These are phyloP conservation scores for Thozetella sp. DNA, from an alignment of 495 filamentous ascomycete genomes.

Conservation along the genomic window DNA sequence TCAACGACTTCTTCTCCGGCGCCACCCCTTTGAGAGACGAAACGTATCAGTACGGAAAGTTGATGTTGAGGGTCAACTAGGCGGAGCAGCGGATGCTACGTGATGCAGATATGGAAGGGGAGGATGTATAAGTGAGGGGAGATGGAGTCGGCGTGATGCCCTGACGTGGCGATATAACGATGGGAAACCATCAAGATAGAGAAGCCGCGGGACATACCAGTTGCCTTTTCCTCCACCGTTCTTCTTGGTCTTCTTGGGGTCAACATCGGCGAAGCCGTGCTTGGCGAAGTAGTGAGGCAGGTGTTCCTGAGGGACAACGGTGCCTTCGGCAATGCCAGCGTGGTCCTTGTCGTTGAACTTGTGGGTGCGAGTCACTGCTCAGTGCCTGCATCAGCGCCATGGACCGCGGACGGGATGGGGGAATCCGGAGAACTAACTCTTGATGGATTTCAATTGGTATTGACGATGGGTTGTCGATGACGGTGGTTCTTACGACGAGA, in stretches of 20 bases:
- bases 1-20: conserved; percentile 83
- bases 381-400: conserved; percentile 12
- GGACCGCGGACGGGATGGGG: conserved; percentile 5
- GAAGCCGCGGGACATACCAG: conserved; percentile 63
- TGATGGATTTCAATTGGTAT: conserved; percentile 14
- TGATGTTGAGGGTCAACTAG: no score
- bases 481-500: background rate
- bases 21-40: conserved; percentile 64
- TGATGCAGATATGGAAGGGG: conserved; percentile 3
- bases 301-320: conserved; percentile 64
- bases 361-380: conserved; percentile 91
- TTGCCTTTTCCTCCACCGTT: conserved; percentile 91
- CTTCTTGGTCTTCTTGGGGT: conserved; percentile 96
- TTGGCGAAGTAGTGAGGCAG: conserved; percentile 93
- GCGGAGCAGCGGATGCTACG: no score
- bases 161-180: no score
- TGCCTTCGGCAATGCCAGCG: conserved; percentile 63
- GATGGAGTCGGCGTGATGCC: no score
- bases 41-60: conserved; percentile 12
- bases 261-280: conserved; percentile 74
- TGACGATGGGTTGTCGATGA: conserved; percentile 3
- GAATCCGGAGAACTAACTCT: conserved; percentile 19
- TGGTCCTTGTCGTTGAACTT: conserved; percentile 91
- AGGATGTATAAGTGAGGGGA: background rate
- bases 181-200: no score